A percentile compares a stretch with the other conserved stretches of the same genome.
Evolutionary conservation across 441 rosid species (phyloP).

Genomic region (Corymbia calophylla): DNA sequence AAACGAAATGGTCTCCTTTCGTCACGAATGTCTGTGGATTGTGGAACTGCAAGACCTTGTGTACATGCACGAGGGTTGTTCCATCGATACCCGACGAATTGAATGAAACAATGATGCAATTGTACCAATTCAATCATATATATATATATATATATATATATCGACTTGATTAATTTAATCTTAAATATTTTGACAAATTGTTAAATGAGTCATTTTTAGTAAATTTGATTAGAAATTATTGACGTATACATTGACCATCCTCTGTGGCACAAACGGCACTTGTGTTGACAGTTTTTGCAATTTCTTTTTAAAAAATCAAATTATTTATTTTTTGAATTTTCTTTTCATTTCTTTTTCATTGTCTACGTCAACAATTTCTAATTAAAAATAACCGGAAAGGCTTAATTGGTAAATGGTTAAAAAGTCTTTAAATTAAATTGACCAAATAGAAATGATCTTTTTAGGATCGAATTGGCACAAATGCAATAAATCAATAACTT

Average conservation of each 20-base stretch:
- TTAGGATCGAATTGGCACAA: neutral
- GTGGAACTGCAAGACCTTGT: neutral
- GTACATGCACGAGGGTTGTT: neutral
- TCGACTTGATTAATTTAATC: too few species aligned
- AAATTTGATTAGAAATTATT: too few species aligned
- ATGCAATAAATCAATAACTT: too few species aligned
- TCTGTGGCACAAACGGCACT: neutral
- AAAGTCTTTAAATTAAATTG: too few species aligned
- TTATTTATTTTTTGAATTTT: too few species aligned
- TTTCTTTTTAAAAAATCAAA: too few species aligned
- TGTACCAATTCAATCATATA: rapidly evolving
- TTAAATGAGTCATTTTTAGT: rapidly evolving
- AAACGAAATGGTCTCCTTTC: neutral
- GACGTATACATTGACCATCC: rapidly evolving
- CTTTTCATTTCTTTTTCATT: too few species aligned
- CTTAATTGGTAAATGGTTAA: neutral
- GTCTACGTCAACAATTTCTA: rapidly evolving
- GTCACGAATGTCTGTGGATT: neutral
- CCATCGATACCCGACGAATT: neutral
- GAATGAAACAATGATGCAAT: neutral
- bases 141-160: too few species aligned
- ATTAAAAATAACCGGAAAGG: neutral
- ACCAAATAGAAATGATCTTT: neutral
- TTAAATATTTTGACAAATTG: too few species aligned
- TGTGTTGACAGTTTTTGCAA: rapidly evolving